Conservation (phyloP, 2,329 filamentous ascomycete species). For the Verticillium alfalfae region DNA sequence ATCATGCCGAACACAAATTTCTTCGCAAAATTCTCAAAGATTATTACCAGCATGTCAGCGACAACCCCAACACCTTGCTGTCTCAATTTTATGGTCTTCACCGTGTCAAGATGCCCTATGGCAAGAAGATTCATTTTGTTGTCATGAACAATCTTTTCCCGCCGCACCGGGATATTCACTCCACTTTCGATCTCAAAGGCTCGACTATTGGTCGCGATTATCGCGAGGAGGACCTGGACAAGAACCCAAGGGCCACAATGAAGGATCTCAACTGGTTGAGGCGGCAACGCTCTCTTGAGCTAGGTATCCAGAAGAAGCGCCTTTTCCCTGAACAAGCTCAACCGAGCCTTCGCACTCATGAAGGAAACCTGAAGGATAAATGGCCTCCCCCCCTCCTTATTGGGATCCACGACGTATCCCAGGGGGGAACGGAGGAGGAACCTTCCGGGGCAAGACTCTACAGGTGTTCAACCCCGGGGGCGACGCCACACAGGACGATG, state of each 20-base stretch:
- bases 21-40: constrained; percentile 79
- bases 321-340: constrained; percentile 88
- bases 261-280: constrained; percentile 98
- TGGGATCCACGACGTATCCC: constrained; percentile 84
- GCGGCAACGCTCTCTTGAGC: constrained; percentile 76
- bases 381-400: no score
- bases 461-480: constrained; percentile 91
- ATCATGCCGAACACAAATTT: constrained; percentile 89
- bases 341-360: constrained; percentile 78
- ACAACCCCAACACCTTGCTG: constrained; percentile 93
- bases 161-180: constrained; percentile 93
- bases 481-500: constrained; percentile 53
- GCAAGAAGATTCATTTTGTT: constrained; percentile 97
- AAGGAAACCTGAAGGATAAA: no score
- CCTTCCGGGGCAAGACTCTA: constrained; percentile 77
- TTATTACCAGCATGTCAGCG: constrained; percentile 87
- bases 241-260: constrained; percentile 86
- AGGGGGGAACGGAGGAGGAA: constrained; percentile 97
- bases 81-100: constrained; percentile 98
- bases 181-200: constrained; percentile 94
- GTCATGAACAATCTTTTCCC: constrained; percentile 99
- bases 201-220: constrained; percentile 93
- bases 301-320: constrained; percentile 82
- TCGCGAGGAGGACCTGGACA: constrained; percentile 77
- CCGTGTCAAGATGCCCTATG: constrained; percentile 96